Evolutionary conservation across 2,329 filamentous ascomycete species (phyloP).

Genomic region (Phialocephala sp.): DNA sequence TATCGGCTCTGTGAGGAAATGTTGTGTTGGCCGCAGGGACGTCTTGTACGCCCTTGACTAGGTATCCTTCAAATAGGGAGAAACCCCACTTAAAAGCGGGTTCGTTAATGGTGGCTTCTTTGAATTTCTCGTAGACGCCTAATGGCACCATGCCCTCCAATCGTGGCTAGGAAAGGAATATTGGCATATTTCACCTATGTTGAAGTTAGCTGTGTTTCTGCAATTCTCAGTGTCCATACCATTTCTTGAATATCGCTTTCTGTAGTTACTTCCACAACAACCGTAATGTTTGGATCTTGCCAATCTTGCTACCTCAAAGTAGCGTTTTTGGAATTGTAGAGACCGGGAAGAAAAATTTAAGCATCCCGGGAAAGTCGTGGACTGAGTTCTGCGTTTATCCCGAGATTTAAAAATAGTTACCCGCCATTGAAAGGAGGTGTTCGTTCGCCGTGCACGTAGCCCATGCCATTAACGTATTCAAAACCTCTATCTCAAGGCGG

Average conservation of each 20-base stretch:
- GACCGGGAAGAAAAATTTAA: constrained; percentile 6
- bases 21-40: constrained; percentile 47
- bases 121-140: constrained; percentile 44
- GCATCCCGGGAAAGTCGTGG: constrained; percentile 5
- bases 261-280: constrained; percentile 6
- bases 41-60: constrained; percentile 50
- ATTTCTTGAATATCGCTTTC: constrained; percentile 12
- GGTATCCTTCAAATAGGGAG: constrained; percentile 63
- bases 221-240: neutral
- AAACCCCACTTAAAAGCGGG: constrained; percentile 46
- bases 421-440: neutral
- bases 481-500: neutral
- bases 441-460: neutral
- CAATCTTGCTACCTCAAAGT: constrained; percentile 7
- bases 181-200: neutral
- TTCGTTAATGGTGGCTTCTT: constrained; percentile 34
- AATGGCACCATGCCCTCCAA: constrained; percentile 16
- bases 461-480: neutral
- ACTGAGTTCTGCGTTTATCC: constrained; percentile 1
- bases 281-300: constrained; percentile 1
- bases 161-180: constrained; percentile 8
- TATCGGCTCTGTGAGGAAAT: constrained; percentile 53
- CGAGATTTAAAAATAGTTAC: neutral
- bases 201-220: neutral
- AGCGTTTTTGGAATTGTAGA: neutral